Conservation (phyloP, 768 basidiomycete genomes). For the Xerocomus potaroensis region DNA sequence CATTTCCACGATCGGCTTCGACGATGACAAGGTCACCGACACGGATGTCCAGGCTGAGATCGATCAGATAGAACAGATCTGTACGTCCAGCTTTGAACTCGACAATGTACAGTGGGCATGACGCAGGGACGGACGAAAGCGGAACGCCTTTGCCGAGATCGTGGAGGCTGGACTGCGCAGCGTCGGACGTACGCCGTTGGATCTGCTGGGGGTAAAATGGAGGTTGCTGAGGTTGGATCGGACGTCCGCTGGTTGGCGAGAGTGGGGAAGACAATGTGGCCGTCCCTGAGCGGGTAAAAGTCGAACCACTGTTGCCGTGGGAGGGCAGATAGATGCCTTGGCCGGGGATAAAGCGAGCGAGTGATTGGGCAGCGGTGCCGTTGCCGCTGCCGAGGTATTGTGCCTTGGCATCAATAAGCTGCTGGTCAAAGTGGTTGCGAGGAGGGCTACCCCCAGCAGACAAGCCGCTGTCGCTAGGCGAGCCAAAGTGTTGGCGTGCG, state of each 20-base stretch:
- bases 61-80: conserved; percentile 88
- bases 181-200: conserved; percentile 40
- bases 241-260: conserved; percentile 41
- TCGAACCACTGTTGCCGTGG: conserved; percentile 25
- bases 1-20: conserved; percentile 92
- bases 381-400: conserved; percentile 30
- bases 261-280: conserved; percentile 49
- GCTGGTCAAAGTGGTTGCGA: conserved; percentile 43
- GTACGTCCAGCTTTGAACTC: conserved; percentile 97
- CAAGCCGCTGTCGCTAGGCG: conserved; percentile 60
- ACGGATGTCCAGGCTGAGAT: conserved; percentile 58
- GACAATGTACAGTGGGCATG: conserved; percentile 91
- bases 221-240: conserved; percentile 28
- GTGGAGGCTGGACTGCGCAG: conserved; percentile 30
- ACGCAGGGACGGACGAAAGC: conserved; percentile 72
- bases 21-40: conserved; percentile 94
- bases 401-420: conserved; percentile 38
- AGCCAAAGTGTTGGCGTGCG: conserved; percentile 44
- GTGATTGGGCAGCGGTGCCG: conserved; percentile 23
- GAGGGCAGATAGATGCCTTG: conserved; percentile 55
- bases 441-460: conserved; percentile 51
- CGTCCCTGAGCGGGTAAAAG: conserved; percentile 40
- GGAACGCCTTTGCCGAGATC: conserved; percentile 90
- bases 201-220: conserved; percentile 29
- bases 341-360: conserved; percentile 61